Base-by-base conservation (phyloP, 305 asterid genomes). In the Stenogyne calaminthoides region DNA sequence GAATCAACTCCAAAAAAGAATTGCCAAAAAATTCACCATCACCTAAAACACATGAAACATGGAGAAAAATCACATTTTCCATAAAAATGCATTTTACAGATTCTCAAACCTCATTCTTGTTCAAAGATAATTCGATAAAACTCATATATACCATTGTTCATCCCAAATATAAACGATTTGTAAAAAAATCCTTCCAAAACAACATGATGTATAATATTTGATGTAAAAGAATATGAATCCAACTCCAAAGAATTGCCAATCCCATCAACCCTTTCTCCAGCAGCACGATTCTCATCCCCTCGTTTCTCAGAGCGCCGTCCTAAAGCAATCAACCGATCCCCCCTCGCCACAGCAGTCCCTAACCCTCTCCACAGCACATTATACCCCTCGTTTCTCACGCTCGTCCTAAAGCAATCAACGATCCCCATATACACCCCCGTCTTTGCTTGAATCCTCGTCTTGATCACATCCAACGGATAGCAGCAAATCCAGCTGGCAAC, bases 401-500 rank as follows among this genome's bases (percentile, higher is more conserved):
- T 92, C 40, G 58, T 73, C 56, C 79, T 81, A 75, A 89, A 88
- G 58, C 96, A 95, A 78, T 95, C 96, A 6, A 79, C 81, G 12
- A 92, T 85, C 55, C 99, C 95, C 0, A 6, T 12, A 66, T 89
- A 95, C 63, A 46, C 84, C 51, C 62, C 22, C 1, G 91, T 78
- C 73, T 84, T 86, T 1, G 91, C 96, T 65, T 94, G 99, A 37
- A 92, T 80, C 70, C 97, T 80, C 37, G 99, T 92, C 76, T 95
- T 95, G 69, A 95, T 70, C 69, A 92, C 98, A 63, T 95, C 98
- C 71, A 90, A 58, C 6, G 97, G 98, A 22, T 95, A 95, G 78
- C 96, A 86, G 57, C 89, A 82, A 15, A 90, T 77, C 99, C 98
- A 92, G 87, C 99, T 95, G 2, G 94, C 87, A 27, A 91, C 96